phyloP scores from a whole-genome alignment of 2,329 filamentous ascomycete genomes.

The Ophiostoma angusticollis region DNA sequence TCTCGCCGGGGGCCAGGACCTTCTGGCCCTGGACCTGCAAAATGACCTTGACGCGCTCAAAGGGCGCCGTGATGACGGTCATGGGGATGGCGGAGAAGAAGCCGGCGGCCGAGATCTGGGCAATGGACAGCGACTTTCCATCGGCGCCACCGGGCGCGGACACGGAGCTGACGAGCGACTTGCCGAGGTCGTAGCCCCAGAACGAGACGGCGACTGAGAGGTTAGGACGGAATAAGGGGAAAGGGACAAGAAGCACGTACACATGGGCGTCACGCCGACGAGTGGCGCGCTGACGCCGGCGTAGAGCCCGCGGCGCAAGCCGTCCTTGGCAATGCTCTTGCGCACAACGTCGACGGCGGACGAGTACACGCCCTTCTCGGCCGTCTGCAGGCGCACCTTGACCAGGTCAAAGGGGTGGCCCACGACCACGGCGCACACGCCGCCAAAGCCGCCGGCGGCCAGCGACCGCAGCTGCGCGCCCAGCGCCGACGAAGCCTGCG shows the following conservation, averaged over 20 bases:
- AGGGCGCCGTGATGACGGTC: constrained; percentile 96
- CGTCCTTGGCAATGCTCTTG: constrained; percentile 80
- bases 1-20: constrained; percentile 70
- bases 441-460: constrained; percentile 81
- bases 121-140: constrained; percentile 65
- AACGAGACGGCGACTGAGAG: constrained; percentile 53
- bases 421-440: constrained; percentile 84
- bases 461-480: constrained; percentile 59
- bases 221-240: background rate
- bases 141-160: constrained; percentile 52
- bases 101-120: constrained; percentile 78
- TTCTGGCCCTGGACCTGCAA: constrained; percentile 95
- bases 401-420: constrained; percentile 96
- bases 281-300: constrained; percentile 93
- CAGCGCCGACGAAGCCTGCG: constrained; percentile 20
- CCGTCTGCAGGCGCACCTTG: constrained; percentile 93
- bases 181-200: constrained; percentile 92
- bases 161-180: constrained; percentile 63
- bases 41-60: constrained; percentile 97
- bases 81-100: constrained; percentile 98
- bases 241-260: constrained; percentile 41
- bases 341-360: constrained; percentile 83
- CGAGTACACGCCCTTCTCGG: constrained; percentile 83
- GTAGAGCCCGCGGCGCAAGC: constrained; percentile 69
- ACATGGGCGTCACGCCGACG: constrained; percentile 97